These are phyloP conservation scores for Acanthamoeba quina DNA, from an alignment of 208 protist genomes.

Conservation along the genomic window DNA sequence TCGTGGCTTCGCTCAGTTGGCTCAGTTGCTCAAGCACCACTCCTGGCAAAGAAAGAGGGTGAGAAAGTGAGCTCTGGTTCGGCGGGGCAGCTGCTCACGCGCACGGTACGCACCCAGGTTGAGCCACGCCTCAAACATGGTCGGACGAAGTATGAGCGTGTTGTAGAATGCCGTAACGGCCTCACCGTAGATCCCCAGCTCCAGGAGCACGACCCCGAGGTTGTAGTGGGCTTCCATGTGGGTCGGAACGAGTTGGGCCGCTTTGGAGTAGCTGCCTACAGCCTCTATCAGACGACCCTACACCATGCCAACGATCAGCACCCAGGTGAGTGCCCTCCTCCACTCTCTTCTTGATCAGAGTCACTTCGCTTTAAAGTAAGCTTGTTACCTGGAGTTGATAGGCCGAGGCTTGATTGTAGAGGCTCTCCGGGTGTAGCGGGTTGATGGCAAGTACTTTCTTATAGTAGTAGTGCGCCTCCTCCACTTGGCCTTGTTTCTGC, in stretches of 20 bases:
- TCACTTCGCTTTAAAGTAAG: background rate
- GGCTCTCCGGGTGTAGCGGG: background rate
- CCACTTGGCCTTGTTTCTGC: background rate
- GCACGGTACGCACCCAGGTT: background rate
- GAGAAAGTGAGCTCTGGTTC: background rate
- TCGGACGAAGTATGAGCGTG: background rate
- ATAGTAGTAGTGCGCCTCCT: constrained; percentile 14
- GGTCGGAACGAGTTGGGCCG: background rate
- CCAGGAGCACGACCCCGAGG: background rate
- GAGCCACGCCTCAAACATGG: background rate
- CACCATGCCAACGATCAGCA: background rate
- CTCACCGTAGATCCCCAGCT: background rate
- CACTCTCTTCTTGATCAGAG: background rate
- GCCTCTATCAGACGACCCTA: background rate
- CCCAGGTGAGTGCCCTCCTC: background rate
- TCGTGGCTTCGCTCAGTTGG: background rate
- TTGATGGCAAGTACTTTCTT: background rate
- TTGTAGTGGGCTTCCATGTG: background rate
- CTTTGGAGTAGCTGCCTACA: background rate
- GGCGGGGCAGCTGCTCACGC: background rate
- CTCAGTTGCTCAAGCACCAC: background rate
- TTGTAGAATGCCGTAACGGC: background rate
- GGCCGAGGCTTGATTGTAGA: background rate
- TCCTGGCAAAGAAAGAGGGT: background rate
- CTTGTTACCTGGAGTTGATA: background rate